Evolutionary conservation across 2,329 filamentous ascomycete species (phyloP).

Genomic region (Thermomyces lanuginosus): DNA sequence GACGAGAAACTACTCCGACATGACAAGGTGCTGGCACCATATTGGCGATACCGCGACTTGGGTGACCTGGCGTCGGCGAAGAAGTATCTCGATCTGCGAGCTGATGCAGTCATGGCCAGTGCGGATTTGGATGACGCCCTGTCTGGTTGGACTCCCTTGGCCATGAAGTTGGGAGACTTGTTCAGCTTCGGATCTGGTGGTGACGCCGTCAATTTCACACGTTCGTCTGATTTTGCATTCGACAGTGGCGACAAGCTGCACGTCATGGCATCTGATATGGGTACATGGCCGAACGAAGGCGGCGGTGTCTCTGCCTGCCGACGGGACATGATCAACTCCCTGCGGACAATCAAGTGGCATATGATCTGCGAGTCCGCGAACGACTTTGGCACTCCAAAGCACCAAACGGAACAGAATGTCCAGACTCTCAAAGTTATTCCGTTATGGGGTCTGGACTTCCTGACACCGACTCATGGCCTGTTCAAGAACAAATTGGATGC

Average conservation of each 20-base stretch:
- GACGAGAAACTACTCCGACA: slow-evolving; percentile 34
- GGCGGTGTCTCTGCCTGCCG: slow-evolving; percentile 41
- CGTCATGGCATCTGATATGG: slow-evolving; percentile 37
- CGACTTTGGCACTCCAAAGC: slow-evolving; percentile 39
- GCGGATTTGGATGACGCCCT: slow-evolving; percentile 36
- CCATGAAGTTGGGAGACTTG: slow-evolving; percentile 35
- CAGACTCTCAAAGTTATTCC: slow-evolving; percentile 39
- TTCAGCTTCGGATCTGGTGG: slow-evolving; percentile 38
- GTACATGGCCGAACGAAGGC: slow-evolving; percentile 38
- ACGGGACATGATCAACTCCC: slow-evolving; percentile 39
- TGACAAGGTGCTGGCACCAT: slow-evolving; percentile 29
- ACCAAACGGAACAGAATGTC: slow-evolving; percentile 40
- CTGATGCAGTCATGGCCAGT: slow-evolving; percentile 36
- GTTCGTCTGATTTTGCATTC: slow-evolving; percentile 32
- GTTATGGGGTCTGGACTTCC: slow-evolving; percentile 39
- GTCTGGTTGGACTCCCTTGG: slow-evolving; percentile 36
- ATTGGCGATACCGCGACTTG: slow-evolving; percentile 31
- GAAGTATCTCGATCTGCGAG: slow-evolving; percentile 29
- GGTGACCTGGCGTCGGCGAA: slow-evolving; percentile 30
- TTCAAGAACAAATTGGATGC: slow-evolving; percentile 38
- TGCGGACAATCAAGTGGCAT: slow-evolving; percentile 38
- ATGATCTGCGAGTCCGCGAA: slow-evolving; percentile 40
- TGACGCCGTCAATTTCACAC: slow-evolving; percentile 35
- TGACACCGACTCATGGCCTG: slow-evolving; percentile 38
- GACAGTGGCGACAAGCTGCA: slow-evolving; percentile 35